Base-by-base conservation (phyloP, 108 stramenopile species). In the Skeletonema tropicum region DNA sequence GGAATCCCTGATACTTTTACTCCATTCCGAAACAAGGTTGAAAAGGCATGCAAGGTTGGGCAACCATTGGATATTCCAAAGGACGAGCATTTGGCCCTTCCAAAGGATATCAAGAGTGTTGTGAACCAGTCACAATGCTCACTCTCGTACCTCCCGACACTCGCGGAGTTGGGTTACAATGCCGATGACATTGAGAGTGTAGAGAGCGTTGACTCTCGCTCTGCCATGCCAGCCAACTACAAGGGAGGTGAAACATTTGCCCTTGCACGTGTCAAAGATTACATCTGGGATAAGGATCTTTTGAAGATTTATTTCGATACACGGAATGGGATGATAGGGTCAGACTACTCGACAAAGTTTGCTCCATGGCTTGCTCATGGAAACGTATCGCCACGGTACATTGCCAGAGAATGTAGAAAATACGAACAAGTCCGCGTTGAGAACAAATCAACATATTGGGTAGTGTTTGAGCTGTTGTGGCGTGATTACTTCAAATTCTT, bases 381-480 rank as follows among this genome's bases (percentile, higher is more conserved):
- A 11, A 92, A 92, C 74, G 55, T 99, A 0, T 94, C 92, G 5
- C 95, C 99, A 9, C 93, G 98, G 2, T 82, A 79, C 69, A 78
- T 99, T 38, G 94, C 89, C 25, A 32, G 63, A 45, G 91, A 98
- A 64, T 92, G 96, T 55, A 65, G 69, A 17, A 64, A 80, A 48
- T 99, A 98, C 79, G 99, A 99, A 83, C 61, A 86, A 30, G 74
- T 80, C 11, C 89, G 91, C 12, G 88, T 97, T 5, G 83, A 75
- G 35, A 99, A 98, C 92, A 96, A 98, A 66, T 85, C 83, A 72
- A 98, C 98, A 8, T 99, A 99, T 66, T 99, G 99, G 99, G 73
- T 98, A 7, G 89, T 97, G 4, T 98, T 98, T 71, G 98, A 99
- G 72, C 83, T 98, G 52, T 68, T 97, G 12, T 98, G 97, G 93